Evolutionary conservation across 2,329 filamentous ascomycete genomes (phyloP).

Genomic region (Exophiala alcalophila): DNA sequence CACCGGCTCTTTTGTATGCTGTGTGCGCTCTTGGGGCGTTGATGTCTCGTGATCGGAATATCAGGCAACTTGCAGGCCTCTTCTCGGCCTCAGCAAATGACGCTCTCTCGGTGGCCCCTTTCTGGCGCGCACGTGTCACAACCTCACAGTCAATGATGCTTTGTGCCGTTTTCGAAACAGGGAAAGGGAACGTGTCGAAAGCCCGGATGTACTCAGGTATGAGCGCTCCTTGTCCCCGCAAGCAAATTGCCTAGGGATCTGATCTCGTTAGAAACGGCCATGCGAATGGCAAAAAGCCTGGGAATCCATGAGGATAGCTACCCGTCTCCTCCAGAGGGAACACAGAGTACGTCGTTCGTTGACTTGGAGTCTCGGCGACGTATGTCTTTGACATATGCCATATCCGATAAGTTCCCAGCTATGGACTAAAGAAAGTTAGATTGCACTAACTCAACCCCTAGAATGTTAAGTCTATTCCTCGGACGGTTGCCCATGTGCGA

Average conservation of each 20-base stretch:
- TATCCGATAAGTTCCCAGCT: constrained; percentile 16
- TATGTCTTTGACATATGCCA: constrained; percentile 14
- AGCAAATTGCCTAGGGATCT: not conserved
- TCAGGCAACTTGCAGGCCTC: constrained; percentile 1
- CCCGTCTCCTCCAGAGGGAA: not conserved
- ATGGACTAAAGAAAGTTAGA: constrained; percentile 1
- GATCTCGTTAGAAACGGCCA: constrained; percentile 2
- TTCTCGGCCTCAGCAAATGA: constrained; percentile 7
- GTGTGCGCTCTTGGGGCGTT: constrained; percentile 10
- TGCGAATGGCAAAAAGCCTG: constrained; percentile 12
- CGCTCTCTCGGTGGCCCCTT: not conserved
- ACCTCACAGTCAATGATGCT: constrained; percentile 6
- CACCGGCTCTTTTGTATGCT: constrained; percentile 3
- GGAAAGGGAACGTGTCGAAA: constrained; percentile 8
- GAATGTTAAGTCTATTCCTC: constrained; percentile 11
- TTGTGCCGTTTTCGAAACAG: constrained; percentile 7
- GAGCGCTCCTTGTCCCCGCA: not conserved
- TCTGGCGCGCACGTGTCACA: not conserved
- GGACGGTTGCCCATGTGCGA: constrained; percentile 4
- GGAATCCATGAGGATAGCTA: constrained; percentile 5
- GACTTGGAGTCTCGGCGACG: constrained; percentile 14
- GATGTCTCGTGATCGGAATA: constrained; percentile 14
- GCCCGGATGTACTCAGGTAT: constrained; percentile 14
- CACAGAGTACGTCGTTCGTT: constrained; percentile 9
- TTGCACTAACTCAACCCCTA: constrained; percentile 9